Percentiles rank a stretch among this genome's conserved stretches.
Conservation (phyloP, 2,329 filamentous ascomycete genomes). For the Colletotrichum sansevieriae region DNA sequence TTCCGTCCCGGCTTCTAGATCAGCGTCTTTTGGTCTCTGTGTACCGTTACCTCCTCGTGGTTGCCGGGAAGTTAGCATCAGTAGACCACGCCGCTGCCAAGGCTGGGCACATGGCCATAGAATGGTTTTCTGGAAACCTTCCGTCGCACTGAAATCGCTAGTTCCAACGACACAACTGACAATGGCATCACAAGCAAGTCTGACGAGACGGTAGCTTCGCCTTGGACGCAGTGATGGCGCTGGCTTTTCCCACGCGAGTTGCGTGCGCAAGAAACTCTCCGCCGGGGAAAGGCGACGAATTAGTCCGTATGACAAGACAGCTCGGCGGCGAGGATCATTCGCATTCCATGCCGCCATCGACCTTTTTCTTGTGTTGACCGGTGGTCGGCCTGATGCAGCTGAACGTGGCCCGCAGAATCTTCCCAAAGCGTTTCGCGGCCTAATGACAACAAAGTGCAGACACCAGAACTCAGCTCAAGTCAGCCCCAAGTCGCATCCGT, state of each 20-base stretch:
- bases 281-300: conserved; percentile 6
- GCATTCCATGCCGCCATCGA: conserved; percentile 8
- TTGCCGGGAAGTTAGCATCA: background rate
- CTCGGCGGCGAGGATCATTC: background rate
- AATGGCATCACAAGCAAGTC: conserved; percentile 10
- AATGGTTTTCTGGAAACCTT: conserved; percentile 17
- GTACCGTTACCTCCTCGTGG: conserved; percentile 13
- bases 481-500: too few relatives aligned
- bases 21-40: conserved; percentile 8
- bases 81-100: background rate
- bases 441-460: too few relatives aligned
- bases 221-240: background rate
- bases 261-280: background rate
- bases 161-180: conserved; percentile 14
- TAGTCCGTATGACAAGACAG: conserved; percentile 15
- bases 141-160: conserved; percentile 27
- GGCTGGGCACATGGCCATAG: conserved; percentile 16
- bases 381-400: too few relatives aligned
- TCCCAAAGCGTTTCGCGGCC: background rate
- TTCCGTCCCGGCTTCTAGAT: conserved; percentile 15
- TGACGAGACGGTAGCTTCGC: background rate
- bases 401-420: too few relatives aligned
- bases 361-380: background rate
- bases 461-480: too few relatives aligned
- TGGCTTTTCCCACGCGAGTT: conserved; percentile 19